Evolutionary conservation across 2,329 filamentous ascomycete genomes (phyloP).

Genomic region (Fusarium mexicanum): DNA sequence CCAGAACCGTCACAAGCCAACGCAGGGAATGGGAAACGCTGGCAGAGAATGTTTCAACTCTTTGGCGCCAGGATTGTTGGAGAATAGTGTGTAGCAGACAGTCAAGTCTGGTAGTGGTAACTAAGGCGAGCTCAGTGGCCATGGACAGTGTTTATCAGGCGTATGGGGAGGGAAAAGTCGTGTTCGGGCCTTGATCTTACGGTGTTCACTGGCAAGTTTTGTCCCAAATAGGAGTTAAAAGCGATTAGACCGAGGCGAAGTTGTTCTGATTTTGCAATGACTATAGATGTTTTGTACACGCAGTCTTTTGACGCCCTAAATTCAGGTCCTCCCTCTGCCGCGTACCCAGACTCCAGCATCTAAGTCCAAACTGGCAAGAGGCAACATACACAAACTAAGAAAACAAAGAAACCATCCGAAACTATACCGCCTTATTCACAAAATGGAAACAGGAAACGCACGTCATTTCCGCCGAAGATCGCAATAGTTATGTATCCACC

Average conservation of each 20-base stretch:
- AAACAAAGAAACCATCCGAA: not conserved
- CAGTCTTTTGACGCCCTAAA: constrained; percentile 31
- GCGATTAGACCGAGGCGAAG: constrained; percentile 1
- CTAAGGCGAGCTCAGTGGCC: not conserved
- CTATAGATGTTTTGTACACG: constrained; percentile 19
- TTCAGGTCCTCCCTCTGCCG: constrained; percentile 21
- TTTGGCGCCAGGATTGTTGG: constrained; percentile 69
- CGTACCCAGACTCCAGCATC: constrained; percentile 40
- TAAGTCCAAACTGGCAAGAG: constrained; percentile 18
- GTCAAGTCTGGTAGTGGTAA: not conserved
- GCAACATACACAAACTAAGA: constrained; percentile 29
- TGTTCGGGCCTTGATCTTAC: not conserved
- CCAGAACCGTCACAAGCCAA: constrained; percentile 54
- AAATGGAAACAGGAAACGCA: constrained; percentile 17
- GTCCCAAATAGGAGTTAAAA: not conserved
- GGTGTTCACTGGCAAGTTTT: not conserved
- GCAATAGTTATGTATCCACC: constrained; percentile 25
- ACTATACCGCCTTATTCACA: constrained; percentile 6
- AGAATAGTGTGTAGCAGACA: not conserved
- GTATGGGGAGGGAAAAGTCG: not conserved
- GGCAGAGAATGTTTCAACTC: constrained; percentile 71
- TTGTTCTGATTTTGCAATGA: constrained; percentile 12
- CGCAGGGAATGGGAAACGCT: constrained; percentile 59
- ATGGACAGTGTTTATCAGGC: not conserved
- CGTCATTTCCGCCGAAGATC: constrained; percentile 13